A percentile compares a stretch with the other conserved stretches of the same genome.
Conservation (phyloP, 768 basidiomycete genomes). For the Favolaschia claudopus region DNA sequence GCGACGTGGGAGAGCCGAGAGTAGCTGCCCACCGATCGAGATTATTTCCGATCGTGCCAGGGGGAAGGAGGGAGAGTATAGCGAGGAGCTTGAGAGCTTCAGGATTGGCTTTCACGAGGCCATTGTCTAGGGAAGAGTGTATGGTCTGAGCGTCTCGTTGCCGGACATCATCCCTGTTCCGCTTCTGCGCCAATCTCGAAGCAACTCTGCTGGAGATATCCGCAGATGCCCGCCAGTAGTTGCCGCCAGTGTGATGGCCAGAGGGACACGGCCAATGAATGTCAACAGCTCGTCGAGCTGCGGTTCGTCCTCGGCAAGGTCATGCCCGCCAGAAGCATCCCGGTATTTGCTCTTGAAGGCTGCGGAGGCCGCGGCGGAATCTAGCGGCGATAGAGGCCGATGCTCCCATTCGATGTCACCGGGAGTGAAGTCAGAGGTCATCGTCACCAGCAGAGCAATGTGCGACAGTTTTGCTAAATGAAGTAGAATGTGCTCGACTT, state of each 20-base stretch:
- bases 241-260: constrained; percentile 45
- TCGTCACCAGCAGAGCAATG: constrained; percentile 42
- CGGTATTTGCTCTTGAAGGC: constrained; percentile 31
- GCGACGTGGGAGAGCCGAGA: constrained; percentile 3
- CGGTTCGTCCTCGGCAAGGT: constrained; percentile 26
- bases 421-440: constrained; percentile 38
- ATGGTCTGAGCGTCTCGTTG: not conserved
- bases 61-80: constrained; percentile 34
- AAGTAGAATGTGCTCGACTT: constrained; percentile 34
- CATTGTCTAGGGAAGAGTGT: not conserved
- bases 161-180: constrained; percentile 3
- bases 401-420: constrained; percentile 34
- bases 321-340: constrained; percentile 26
- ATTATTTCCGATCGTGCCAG: constrained; percentile 25
- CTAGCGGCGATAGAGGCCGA: constrained; percentile 19
- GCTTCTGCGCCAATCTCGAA: not conserved
- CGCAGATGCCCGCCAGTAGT: constrained; percentile 18
- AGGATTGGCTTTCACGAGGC: not conserved
- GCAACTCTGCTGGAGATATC: not conserved
- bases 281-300: constrained; percentile 19
- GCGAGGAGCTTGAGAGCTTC: constrained; percentile 17
- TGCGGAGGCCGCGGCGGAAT: constrained; percentile 27
- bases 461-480: constrained; percentile 33
- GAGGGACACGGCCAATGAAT: constrained; percentile 38
- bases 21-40: constrained; percentile 18